phyloP scores from a whole-genome alignment of 441 rosid genomes.

The Flueggea neowawraea region DNA sequence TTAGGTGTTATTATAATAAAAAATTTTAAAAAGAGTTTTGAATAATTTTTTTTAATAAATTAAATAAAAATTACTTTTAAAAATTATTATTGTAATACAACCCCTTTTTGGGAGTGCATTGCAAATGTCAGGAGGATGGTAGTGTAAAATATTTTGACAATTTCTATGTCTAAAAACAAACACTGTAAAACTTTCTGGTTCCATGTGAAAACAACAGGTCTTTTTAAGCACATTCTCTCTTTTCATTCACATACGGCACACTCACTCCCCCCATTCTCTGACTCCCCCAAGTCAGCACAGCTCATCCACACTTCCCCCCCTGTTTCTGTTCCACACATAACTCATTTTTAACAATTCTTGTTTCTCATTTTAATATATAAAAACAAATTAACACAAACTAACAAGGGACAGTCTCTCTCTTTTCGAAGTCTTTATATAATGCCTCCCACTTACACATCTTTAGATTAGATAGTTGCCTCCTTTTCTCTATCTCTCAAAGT shows the following conservation, averaged over 20 bases:
- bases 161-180: no score
- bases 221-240: conserved; percentile 24
- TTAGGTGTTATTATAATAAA: no score
- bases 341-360: no score
- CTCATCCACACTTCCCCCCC: conserved; percentile 13
- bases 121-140: no score
- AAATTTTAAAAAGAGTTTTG: no score
- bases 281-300: conserved; percentile 17
- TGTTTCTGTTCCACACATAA: conserved; percentile 19
- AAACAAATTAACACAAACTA: background rate
- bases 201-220: background rate
- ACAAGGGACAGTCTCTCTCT: background rate
- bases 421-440: conserved; percentile 20
- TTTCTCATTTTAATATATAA: background rate
- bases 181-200: no score
- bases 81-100: no score
- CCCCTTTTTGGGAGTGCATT: no score
- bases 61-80: no score
- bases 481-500: background rate
- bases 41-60: no score
- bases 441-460: conserved; percentile 17
- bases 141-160: no score
- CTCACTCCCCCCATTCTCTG: conserved; percentile 18
- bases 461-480: conserved; percentile 7
- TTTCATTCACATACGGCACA: conserved; percentile 24